Evolutionary conservation across 1,284 basidiomycete genomes (phyloP), one percentile per base, ranked within the genome.

Genomic region (Thelephora terrestris): DNA sequence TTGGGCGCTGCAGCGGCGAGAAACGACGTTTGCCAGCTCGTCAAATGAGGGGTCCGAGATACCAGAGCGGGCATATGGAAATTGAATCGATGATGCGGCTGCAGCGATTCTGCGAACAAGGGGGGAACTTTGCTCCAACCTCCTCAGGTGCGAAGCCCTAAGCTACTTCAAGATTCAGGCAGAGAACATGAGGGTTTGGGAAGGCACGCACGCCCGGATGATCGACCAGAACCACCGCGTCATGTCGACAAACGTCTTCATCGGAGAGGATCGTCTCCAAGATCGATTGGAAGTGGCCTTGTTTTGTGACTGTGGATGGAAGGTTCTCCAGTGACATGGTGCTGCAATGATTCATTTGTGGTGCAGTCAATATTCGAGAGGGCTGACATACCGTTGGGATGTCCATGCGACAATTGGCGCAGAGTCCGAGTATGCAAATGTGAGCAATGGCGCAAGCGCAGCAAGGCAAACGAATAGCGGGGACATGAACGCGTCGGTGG

Each of bases 401-500:
- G 83, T 78, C 85, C 85, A 87, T n/a, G 75, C 74, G 6, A 87
- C 61, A 12, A 86, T 59, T 3, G 84, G 83, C 2, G 69, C 61
- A 0, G 80, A 81, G 48, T 78, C 70, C 5, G 71, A 74, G 62
- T 77, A 84, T 1, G 78, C 80, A 32, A 71, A 58, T 5, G 68
- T 71, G 17, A 71, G 54, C 7, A 57, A 53, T 1, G 74, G 72
- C 35, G 74, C 59, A 35, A 79, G 60, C 27, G 72, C 61, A 20
- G 57, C 55, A 21, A 64, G 42, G 12, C 20, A 48, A 44, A 59
- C 39, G 39, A 42, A 42, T 25, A 42, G 14, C 5, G 38, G 20
- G 39, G 39, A 12, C 18, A 23, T 42, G 39, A 25, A 12, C n/a
- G 20, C 25, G 39, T 42, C 39, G 18, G 10, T 42, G 39, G 20